Evolutionary conservation across 306 rosid species (phyloP), one percentile per base, ranked within the genome.

Genomic region (Arachis stenosperma): DNA sequence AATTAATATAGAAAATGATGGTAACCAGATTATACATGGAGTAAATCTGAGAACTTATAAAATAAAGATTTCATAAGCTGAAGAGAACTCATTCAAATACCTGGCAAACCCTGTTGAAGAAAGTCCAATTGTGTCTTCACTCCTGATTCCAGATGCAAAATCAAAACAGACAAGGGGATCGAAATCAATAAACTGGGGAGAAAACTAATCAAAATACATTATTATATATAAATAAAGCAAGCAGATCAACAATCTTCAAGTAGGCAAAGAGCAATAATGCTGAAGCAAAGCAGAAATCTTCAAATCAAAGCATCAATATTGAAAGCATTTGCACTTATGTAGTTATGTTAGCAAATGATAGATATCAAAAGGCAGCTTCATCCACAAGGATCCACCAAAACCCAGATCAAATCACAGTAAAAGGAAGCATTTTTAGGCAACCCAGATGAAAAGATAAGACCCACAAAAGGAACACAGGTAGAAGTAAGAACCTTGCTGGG

Each of bases 71-170:
- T 63, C 39, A 70, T 43, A 78, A 70, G 77, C 27, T 65, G 56
- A 78, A 43, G 63, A 46, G 12, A 40, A 66, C 43, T 74, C 71
- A 41, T 63, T 48, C 5, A 62, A 75, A 67, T 81, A 95, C 99
- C 99, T 83, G 98, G 92, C 81, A 95, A 88, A 75, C 96, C 86
- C 80, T 84, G 99, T 74, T 87, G 93, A 55, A 95, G 91, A 86
- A 87, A 88, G 78, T 95, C 99, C 90, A 95, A 79, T 64, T 90
- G 99, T 29, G 90, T 63, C 77, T 91, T 85, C 72, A 86, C 87
- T 58, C 97, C 99, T 94, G 85, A 76, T 74, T 75, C 85, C 77
- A 83, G 39, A 78, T 41, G 67, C 68, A 67, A 66, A 75, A 75
- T 56, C 30, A 55, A 40, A 37, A 41, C 41, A 71, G 40, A 36